These are phyloP conservation scores for Diospyros lotus DNA, from an alignment of 148 eudicot species.

Conservation along the genomic window DNA sequence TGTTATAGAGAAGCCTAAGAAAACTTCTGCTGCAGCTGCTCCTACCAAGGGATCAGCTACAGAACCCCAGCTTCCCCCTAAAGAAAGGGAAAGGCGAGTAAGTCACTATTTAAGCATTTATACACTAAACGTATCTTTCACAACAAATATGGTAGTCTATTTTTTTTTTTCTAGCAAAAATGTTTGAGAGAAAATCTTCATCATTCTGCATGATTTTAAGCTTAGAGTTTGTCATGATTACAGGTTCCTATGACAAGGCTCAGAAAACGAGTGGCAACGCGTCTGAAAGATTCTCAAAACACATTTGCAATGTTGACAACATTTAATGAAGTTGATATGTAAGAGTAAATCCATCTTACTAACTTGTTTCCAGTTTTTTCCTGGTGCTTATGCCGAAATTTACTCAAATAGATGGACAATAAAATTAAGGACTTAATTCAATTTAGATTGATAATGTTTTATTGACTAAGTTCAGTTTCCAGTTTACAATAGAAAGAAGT, in stretches of 20 bases:
- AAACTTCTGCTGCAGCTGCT: constrained; percentile 46
- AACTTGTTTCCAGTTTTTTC: neutral
- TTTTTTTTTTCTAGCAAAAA: neutral
- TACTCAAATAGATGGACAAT: neutral
- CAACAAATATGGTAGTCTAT: neutral
- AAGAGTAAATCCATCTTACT: constrained; percentile 22
- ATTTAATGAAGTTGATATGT: constrained; percentile 95
- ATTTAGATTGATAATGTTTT: neutral
- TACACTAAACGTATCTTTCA: neutral
- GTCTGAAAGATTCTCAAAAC: constrained; percentile 92
- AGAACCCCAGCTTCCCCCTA: constrained; percentile 92
- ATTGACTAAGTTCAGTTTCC: neutral
- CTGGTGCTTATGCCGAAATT: neutral
- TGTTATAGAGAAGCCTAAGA: constrained; percentile 36
- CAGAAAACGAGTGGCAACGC: constrained; percentile 88
- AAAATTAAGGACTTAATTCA: neutral
- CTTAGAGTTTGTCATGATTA: constrained; percentile 9
- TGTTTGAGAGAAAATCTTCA: neutral
- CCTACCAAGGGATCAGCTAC: constrained; percentile 60
- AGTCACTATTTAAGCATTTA: constrained; percentile 18
- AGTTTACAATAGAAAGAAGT: neutral
- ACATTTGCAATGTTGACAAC: constrained; percentile 96
- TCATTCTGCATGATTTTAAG: neutral
- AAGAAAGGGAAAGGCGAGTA: constrained; percentile 96
- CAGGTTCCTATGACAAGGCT: constrained; percentile 99